Evolutionary conservation across 225 moss, liverwort and hornwort genomes (phyloP).

Genomic region (Marchantia paleacea): DNA sequence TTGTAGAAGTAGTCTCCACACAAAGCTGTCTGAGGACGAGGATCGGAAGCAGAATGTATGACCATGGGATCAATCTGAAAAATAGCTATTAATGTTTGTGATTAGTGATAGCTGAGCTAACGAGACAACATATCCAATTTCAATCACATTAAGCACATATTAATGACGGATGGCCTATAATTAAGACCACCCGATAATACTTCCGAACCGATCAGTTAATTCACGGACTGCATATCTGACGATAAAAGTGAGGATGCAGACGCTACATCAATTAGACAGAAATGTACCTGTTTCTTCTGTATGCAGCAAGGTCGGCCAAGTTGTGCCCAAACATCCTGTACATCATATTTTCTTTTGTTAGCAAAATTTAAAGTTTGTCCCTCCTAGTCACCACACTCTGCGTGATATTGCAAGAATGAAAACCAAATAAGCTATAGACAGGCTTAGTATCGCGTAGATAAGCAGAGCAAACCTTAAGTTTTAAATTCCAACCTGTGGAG

Average conservation of each 20-base stretch:
- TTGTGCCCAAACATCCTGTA: conserved; percentile 71
- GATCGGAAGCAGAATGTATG: conserved; percentile 74
- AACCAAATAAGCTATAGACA: no score
- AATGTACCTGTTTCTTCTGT: conserved; percentile 62
- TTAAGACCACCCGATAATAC: no score
- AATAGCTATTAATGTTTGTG: not conserved
- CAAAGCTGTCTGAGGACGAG: conserved; percentile 65
- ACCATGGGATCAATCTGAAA: conserved; percentile 72
- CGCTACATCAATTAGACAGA: not conserved
- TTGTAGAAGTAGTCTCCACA: conserved; percentile 79
- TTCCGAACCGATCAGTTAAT: no score
- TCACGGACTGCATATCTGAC: no score
- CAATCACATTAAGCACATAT: no score
- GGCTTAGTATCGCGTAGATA: not conserved
- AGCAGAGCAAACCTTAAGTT: not conserved
- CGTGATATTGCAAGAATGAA: no score
- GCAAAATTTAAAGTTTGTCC: no score
- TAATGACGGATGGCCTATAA: no score
- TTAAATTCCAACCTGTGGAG: conserved; percentile 46
- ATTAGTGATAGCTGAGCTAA: not conserved
- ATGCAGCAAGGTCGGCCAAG: conserved; percentile 64
- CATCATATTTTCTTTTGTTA: no score
- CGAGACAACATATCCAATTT: no score
- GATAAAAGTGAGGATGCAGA: no score
- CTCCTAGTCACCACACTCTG: no score